A percentile compares a stretch with the other conserved stretches of the same genome.
Evolutionary conservation across 1,139 yeast species (phyloP).

Genomic region (Arxiozyma telluris): DNA sequence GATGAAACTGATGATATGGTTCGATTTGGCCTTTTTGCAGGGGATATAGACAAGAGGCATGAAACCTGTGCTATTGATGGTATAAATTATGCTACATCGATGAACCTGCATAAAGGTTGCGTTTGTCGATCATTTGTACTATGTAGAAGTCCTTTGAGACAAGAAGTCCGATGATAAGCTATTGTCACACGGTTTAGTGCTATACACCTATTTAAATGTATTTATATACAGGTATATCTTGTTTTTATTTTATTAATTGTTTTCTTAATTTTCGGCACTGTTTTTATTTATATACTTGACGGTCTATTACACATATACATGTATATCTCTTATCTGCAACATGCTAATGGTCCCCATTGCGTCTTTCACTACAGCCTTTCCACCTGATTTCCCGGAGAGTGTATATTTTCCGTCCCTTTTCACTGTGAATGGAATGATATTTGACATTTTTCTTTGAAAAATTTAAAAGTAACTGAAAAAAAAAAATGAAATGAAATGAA

Average conservation of each 20-base stretch:
- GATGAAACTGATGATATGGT: neutral
- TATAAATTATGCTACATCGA: neutral
- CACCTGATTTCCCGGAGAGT: too few species aligned
- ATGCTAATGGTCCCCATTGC: neutral
- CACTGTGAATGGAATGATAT: neutral
- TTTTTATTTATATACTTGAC: too few species aligned
- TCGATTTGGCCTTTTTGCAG: conserved; percentile 8
- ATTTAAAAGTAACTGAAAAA: neutral
- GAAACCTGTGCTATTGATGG: neutral
- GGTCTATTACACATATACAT: neutral
- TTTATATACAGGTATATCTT: too few species aligned
- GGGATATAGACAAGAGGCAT: conserved; percentile 11
- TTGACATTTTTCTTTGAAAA: neutral
- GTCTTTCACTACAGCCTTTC: neutral
- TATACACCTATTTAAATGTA: neutral
- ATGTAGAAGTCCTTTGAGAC: conserved; percentile 18
- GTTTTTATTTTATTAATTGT: too few species aligned
- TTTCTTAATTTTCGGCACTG: too few species aligned
- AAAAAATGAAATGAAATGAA: neutral
- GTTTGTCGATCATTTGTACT: conserved; percentile 13
- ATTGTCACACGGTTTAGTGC: neutral
- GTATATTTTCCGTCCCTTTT: neutral
- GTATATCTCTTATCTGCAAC: neutral
- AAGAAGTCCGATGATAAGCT: neutral
- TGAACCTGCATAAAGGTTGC: conserved; percentile 7